Conservation (phyloP, 441 rosid genomes). For the Gossypium aridum region DNA sequence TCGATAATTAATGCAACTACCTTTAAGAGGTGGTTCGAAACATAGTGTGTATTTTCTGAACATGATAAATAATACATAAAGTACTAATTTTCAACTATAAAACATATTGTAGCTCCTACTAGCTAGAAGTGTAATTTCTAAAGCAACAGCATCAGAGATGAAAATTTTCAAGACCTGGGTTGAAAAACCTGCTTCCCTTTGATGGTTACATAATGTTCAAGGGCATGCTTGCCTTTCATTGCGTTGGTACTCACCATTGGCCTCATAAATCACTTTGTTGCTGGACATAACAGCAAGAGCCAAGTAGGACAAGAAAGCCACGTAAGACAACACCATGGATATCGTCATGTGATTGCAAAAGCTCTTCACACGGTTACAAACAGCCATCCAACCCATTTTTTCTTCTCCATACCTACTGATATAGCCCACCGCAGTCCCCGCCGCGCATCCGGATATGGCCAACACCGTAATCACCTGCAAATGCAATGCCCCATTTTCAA, state of each 20-base stretch:
- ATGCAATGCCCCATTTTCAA: constrained; percentile 23
- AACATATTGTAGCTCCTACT: background rate
- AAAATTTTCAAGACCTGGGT: background rate
- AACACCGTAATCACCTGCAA: constrained; percentile 48
- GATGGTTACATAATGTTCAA: background rate
- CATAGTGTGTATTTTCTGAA: too few species aligned
- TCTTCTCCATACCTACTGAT: constrained; percentile 39
- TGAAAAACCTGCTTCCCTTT: background rate
- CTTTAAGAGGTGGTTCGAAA: too few species aligned
- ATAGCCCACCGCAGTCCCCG: constrained; percentile 43
- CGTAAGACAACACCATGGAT: constrained; percentile 35
- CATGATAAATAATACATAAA: background rate
- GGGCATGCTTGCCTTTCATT: background rate
- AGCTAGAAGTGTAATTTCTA: background rate
- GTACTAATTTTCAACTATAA: background rate
- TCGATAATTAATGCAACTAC: too few species aligned
- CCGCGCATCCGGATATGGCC: constrained; percentile 51
- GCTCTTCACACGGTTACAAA: constrained; percentile 31
- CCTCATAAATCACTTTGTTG: constrained; percentile 16
- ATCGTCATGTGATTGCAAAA: constrained; percentile 38
- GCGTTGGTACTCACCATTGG: background rate
- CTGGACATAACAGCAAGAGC: constrained; percentile 32
- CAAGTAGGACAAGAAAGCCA: constrained; percentile 42
- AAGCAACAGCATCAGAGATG: background rate
- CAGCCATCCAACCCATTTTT: constrained; percentile 33